Evolutionary conservation across 371 early-diverging fungal genomes (phyloP), one percentile per base, ranked within the genome.

Genomic region (Saksenaea vasiformis): DNA sequence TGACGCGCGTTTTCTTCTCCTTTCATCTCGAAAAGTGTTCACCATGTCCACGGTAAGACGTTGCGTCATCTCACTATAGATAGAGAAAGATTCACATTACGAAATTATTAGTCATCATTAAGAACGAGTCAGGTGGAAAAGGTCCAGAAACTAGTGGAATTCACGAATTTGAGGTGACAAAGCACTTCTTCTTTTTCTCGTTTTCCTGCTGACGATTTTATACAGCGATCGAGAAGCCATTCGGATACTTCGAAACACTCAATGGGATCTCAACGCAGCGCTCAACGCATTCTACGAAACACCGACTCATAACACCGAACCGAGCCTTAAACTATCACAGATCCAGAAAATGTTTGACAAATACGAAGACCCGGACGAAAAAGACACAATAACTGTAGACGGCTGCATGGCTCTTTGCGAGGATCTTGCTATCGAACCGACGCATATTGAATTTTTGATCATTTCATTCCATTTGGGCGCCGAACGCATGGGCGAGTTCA

Each of bases 401-500:
- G 94, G 93, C 15, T 89, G 87, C n/a, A 89, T 88, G 72, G 70
- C 74, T 39, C 78, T 87, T 34, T 92, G 89, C 61, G 68, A 76
- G 19, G 93, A 90, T 69, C 76, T 95, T 54, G 85, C 77, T 27
- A 88, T 95, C 38, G 92, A 90, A 56, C 94, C 94, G 1, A 85
- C 86, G 15, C 90, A 92, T 61, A 80, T 89, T 34, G 91, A 91
- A 36, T 88, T 90, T 67, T 66, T 94, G 5, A 83, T 91, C 19
- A 68, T 94, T 22, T 90, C 93, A 3, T 83, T 78, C 65, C 86
- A 91, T 64, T 70, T 95, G 28, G 81, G 86, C 41, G 85, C 91
- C 22, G 85, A 90, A 63, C 79, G 74, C 17, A 92, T 93, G 90
- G 89, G 93, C 65, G 92, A 93, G 68, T 93, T 93, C 65, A 82